phyloP scores from a whole-genome alignment of 257 asterid species.

The Nicotiana noctiflora region DNA sequence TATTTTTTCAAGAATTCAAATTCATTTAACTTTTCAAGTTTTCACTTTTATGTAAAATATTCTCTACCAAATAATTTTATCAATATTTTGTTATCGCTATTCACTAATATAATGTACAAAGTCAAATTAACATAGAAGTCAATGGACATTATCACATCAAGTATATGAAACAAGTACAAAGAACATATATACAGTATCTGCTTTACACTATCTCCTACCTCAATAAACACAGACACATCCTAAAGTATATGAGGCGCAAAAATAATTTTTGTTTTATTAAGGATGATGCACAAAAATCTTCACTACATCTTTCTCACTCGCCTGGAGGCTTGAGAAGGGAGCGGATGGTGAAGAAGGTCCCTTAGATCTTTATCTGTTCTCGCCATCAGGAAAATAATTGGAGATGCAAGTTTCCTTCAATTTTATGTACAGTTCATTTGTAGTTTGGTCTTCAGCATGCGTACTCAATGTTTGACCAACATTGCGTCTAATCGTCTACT shows the following conservation, averaged over 20 bases:
- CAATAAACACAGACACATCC: not conserved
- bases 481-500: slow-evolving; percentile 61
- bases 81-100: not conserved
- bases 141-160: not conserved
- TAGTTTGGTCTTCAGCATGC: not conserved
- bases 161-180: not conserved
- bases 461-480: slow-evolving; percentile 49
- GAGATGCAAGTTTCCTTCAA: not conserved
- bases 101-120: not conserved
- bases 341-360: not conserved
- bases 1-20: not conserved
- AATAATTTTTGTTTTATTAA: not conserved
- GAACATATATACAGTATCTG: slow-evolving; percentile 4
- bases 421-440: slow-evolving; percentile 1
- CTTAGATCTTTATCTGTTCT: not conserved
- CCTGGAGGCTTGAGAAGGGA: not conserved
- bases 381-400: not conserved
- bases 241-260: not conserved
- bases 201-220: not conserved
- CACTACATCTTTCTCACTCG: not conserved
- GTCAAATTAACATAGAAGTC: not conserved
- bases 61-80: not conserved
- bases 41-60: not conserved
- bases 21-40: not conserved
- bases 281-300: not conserved